Conservation (phyloP, 1,284 basidiomycete species). For the Irpex rosettiformis region DNA sequence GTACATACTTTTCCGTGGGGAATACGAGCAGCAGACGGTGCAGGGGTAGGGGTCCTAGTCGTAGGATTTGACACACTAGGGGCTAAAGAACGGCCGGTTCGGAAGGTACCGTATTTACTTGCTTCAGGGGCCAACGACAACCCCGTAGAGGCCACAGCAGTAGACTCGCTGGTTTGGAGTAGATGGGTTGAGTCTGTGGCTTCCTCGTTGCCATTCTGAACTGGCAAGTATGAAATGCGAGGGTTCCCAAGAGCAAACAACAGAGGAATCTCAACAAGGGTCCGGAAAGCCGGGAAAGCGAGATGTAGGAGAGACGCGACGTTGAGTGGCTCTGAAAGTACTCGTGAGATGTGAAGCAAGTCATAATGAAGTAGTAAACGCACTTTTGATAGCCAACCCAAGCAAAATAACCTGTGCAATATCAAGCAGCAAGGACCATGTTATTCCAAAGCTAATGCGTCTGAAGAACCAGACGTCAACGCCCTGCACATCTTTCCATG, state of each 20-base stretch:
- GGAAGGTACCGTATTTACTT: conserved; percentile 76
- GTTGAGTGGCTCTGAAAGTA: conserved; percentile 29
- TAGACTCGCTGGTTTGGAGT: conserved; percentile 41
- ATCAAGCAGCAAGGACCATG: conserved; percentile 54
- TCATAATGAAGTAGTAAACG: conserved; percentile 28
- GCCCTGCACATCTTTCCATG: conserved; percentile 73
- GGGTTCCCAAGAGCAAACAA: conserved; percentile 39
- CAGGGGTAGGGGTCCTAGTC: conserved; percentile 60
- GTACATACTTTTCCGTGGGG: conserved; percentile 27
- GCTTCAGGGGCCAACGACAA: conserved; percentile 43
- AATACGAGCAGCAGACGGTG: conserved; percentile 37
- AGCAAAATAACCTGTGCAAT: conserved; percentile 54
- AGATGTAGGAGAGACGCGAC: conserved; percentile 54
- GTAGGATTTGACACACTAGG: conserved; percentile 48
- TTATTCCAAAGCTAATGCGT: conserved; percentile 52
- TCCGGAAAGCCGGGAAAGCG: conserved; percentile 59
- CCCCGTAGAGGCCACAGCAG: conserved; percentile 39
- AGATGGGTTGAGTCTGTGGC: conserved; percentile 51
- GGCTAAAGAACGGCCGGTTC: conserved; percentile 42
- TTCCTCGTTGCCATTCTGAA: conserved; percentile 39
- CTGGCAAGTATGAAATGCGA: conserved; percentile 54
- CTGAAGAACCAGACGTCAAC: conserved; percentile 65
- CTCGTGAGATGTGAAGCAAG: not conserved
- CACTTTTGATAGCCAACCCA: conserved; percentile 41
- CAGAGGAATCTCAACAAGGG: conserved; percentile 58